These are phyloP conservation scores for Ceriops zippeliana DNA, from an alignment of 345 rosid genomes.

Conservation along the genomic window DNA sequence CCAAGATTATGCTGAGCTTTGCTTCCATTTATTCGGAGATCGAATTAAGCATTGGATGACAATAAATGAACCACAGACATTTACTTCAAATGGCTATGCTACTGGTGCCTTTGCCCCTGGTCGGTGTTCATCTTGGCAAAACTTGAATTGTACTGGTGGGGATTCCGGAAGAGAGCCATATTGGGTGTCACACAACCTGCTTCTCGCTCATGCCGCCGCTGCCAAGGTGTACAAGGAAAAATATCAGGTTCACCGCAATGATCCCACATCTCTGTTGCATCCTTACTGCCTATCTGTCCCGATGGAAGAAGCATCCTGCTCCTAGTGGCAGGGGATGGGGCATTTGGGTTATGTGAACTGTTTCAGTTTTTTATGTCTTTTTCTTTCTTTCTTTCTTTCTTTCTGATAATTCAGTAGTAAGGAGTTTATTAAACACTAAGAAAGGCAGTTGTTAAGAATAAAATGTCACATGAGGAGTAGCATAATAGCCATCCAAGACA, in stretches of 20 bases:
- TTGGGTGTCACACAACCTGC: slow-evolving; percentile 16
- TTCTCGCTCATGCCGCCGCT: slow-evolving; percentile 28
- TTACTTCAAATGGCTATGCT: slow-evolving; percentile 12
- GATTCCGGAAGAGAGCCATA: slow-evolving; percentile 20
- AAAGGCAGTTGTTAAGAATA: no score
- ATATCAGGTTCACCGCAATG: background rate
- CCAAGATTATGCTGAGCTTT: background rate
- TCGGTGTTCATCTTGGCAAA: slow-evolving; percentile 8
- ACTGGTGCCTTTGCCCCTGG: slow-evolving; percentile 5
- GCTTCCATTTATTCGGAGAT: slow-evolving; percentile 5
- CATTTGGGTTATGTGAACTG: no score
- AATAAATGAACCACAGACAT: slow-evolving; percentile 16
- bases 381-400: no score
- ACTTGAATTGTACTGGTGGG: slow-evolving; percentile 1
- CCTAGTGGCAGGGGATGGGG: no score
- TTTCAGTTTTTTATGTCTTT: no score
- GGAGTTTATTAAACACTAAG: no score
- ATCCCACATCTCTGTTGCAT: no score
- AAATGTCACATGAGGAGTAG: no score
- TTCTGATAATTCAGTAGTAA: no score
- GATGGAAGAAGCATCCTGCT: no score
- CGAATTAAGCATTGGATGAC: slow-evolving; percentile 42
- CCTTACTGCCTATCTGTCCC: no score
- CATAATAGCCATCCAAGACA: no score
- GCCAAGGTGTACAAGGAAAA: slow-evolving; percentile 3